A percentile compares a stretch with the other conserved stretches of the same genome.
phyloP scores from a whole-genome alignment of 805 yeast species.

The Yarrowia osloensis region DNA sequence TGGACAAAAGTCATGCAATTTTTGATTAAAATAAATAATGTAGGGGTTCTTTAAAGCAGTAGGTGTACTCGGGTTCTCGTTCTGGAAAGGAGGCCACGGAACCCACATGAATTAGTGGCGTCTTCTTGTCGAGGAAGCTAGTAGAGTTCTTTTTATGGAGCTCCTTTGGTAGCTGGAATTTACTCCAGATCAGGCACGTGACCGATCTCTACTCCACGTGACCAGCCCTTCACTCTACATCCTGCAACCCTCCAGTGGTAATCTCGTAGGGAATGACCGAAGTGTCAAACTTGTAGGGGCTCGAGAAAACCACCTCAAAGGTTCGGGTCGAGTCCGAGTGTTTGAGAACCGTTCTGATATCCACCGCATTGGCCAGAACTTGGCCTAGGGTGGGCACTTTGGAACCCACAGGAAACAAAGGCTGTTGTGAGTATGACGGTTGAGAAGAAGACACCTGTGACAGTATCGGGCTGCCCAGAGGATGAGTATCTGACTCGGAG shows the following conservation, averaged over 20 bases:
- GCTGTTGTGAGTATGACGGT: background rate
- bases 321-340: background rate
- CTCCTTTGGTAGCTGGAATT: too few species aligned
- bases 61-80: too few species aligned
- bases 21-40: background rate
- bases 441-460: background rate
- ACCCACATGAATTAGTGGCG: too few species aligned
- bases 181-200: too few species aligned
- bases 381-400: slow-evolving; percentile 9
- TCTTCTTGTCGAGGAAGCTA: too few species aligned
- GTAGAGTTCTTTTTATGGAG: too few species aligned
- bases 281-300: background rate
- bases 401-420: background rate
- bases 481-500: background rate
- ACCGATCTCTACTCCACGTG: too few species aligned
- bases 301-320: slow-evolving; percentile 2
- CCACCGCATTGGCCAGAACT: background rate
- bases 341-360: background rate
- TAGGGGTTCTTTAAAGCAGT: too few species aligned
- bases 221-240: background rate
- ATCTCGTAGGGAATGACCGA: background rate
- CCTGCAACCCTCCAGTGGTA: background rate
- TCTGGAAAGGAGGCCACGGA: too few species aligned
- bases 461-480: background rate
- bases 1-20: too few species aligned